Conservation (phyloP, 192 early-diverging fungal genomes). For the Phycomyces nitens region DNA sequence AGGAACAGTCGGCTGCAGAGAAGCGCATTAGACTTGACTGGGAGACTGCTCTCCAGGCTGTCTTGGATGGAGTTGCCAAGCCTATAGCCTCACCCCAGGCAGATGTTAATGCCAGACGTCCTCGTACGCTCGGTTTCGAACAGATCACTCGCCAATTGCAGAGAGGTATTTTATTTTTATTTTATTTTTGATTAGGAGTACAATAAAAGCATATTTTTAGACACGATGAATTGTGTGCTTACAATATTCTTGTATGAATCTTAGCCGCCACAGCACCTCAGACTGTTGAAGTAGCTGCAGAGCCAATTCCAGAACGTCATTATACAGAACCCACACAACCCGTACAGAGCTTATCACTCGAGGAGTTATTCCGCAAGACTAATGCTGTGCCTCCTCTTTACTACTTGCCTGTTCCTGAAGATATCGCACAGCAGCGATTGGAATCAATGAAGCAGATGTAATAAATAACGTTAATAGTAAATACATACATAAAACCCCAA, state of each 20-base stretch:
- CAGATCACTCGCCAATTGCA: conserved; percentile 32
- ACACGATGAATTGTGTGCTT: background rate
- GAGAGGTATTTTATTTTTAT: conserved; percentile 14
- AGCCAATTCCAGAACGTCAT: background rate
- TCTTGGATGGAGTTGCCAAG: conserved; percentile 8
- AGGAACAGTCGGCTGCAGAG: conserved; percentile 27
- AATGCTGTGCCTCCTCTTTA: conserved; percentile 25
- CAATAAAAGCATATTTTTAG: too few species aligned
- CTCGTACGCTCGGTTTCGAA: conserved; percentile 21
- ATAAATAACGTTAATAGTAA: background rate
- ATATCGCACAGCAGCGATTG: conserved; percentile 16
- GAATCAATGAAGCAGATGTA: conserved; percentile 2
- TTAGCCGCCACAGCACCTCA: conserved; percentile 14
- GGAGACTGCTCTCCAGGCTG: conserved; percentile 21
- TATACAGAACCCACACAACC: background rate
- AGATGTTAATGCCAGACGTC: background rate
- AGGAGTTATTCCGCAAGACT: conserved; percentile 32
- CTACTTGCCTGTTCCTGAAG: conserved; percentile 27
- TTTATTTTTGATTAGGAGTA: background rate
- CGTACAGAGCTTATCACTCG: conserved; percentile 14
- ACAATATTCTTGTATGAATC: background rate
- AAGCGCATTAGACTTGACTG: conserved; percentile 30
- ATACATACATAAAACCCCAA: background rate
- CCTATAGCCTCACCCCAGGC: background rate
- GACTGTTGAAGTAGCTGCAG: background rate